phyloP scores from a whole-genome alignment of 805 yeast genomes.

The Candida arabinofermentans region DNA sequence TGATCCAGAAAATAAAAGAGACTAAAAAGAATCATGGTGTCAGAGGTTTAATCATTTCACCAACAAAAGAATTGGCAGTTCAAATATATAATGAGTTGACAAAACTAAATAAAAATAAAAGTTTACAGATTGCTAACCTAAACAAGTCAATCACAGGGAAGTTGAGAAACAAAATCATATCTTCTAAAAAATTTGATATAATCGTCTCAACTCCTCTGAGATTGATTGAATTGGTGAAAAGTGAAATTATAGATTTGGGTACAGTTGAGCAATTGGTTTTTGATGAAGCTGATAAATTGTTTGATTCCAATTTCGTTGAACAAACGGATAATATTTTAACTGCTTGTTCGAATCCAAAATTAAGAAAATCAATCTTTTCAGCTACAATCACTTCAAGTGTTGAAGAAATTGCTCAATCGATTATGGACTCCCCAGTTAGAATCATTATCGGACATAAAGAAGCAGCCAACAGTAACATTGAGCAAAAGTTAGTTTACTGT shows the following conservation, averaged over 20 bases:
- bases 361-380: conserved; percentile 79
- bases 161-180: conserved; percentile 55
- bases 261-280: conserved; percentile 72
- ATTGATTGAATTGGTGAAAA: conserved; percentile 71
- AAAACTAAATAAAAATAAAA: conserved; percentile 52
- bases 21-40: conserved; percentile 43
- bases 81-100: conserved; percentile 75
- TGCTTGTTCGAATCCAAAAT: conserved; percentile 44
- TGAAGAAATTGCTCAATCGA: conserved; percentile 79
- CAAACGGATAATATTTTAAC: conserved; percentile 86
- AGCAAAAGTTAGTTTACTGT: conserved; percentile 77
- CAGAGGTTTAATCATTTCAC: conserved; percentile 79
- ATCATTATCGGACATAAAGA: conserved; percentile 90
- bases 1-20: conserved; percentile 48
- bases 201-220: conserved; percentile 86
- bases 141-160: conserved; percentile 71
- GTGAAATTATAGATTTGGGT: conserved; percentile 55
- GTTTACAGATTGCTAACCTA: conserved; percentile 57
- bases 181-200: conserved; percentile 67
- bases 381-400: conserved; percentile 95
- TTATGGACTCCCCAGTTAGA: conserved; percentile 83
- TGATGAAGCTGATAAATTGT: conserved; percentile 94
- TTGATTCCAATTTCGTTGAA: conserved; percentile 80
- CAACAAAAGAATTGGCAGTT: conserved; percentile 89
- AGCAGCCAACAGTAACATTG: conserved; percentile 81